These are phyloP conservation scores for Globisporangium echinulatum DNA, from an alignment of 352 stramenopile species.

Conservation along the genomic window DNA sequence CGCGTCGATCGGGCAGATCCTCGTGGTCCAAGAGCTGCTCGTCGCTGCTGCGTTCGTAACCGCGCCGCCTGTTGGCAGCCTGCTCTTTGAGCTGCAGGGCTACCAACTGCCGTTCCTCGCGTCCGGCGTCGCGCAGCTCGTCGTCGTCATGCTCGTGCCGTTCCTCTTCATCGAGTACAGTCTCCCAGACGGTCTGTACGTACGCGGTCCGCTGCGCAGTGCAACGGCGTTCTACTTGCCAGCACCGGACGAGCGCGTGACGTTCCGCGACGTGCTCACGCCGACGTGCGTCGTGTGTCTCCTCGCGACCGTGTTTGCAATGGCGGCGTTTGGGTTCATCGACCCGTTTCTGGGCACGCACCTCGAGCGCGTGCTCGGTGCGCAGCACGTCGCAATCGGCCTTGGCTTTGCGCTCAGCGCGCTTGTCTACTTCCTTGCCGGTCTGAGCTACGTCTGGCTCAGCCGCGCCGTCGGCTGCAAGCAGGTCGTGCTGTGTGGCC, in stretches of 20 bases:
- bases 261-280: slow-evolving; percentile 48
- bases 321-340: slow-evolving; percentile 71
- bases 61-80: slow-evolving; percentile 48
- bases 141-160: slow-evolving; percentile 54
- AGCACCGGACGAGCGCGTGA: slow-evolving; percentile 13
- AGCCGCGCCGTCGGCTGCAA: slow-evolving; percentile 53
- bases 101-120: slow-evolving; percentile 54
- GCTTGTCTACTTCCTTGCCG: slow-evolving; percentile 61
- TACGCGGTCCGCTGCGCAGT: slow-evolving; percentile 13
- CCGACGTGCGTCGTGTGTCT: slow-evolving; percentile 48
- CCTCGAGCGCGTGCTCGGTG: slow-evolving; percentile 48
- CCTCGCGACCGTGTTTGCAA: slow-evolving; percentile 41
- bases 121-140: slow-evolving; percentile 50
- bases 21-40: slow-evolving; percentile 61
- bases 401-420: slow-evolving; percentile 59
- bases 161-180: slow-evolving; percentile 76
- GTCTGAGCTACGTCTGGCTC: slow-evolving; percentile 51
- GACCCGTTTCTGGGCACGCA: slow-evolving; percentile 60
- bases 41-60: slow-evolving; percentile 62
- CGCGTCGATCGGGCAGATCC: slow-evolving; percentile 35
- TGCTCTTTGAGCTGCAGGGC: slow-evolving; percentile 45
- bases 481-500: slow-evolving; percentile 52
- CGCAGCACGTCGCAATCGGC: slow-evolving; percentile 51
- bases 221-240: slow-evolving; percentile 22
- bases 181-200: slow-evolving; percentile 54